phyloP scores from a whole-genome alignment of 2,329 filamentous ascomycete genomes.

The Botrytis aclada region DNA sequence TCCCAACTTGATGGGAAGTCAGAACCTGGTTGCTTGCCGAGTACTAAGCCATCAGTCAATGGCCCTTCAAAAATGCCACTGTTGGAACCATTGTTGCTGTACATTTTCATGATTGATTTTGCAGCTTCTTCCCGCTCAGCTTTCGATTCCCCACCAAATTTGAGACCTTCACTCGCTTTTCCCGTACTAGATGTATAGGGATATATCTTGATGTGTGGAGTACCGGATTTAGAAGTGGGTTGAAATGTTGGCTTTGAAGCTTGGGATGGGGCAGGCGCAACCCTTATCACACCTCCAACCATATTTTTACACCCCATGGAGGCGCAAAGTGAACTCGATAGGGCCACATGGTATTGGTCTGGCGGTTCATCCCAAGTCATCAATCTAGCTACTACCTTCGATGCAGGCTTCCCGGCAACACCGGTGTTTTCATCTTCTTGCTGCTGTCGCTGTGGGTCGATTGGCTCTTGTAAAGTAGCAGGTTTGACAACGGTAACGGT shows the following conservation, averaged over 20 bases:
- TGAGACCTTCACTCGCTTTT: conserved; percentile 64
- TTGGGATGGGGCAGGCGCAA: conserved; percentile 70
- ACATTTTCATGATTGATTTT: conserved; percentile 69
- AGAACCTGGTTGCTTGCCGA: conserved; percentile 57
- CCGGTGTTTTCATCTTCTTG: conserved; percentile 62
- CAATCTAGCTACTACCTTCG: conserved; percentile 73
- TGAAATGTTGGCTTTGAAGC: conserved; percentile 24
- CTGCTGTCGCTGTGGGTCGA: conserved; percentile 65
- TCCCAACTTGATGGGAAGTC: conserved; percentile 63
- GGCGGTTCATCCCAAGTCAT: conserved; percentile 82
- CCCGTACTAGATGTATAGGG: conserved; percentile 65
- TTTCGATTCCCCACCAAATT: conserved; percentile 84
- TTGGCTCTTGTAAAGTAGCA: conserved; percentile 66
- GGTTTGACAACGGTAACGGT: conserved; percentile 85
- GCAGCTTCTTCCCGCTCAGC: conserved; percentile 75
- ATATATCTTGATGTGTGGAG: conserved; percentile 67
- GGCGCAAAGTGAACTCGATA: conserved; percentile 75
- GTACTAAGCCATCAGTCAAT: conserved; percentile 81
- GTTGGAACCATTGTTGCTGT: conserved; percentile 51
- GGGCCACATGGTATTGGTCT: conserved; percentile 71
- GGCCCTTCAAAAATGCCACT: conserved; percentile 75
- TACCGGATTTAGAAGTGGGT: conserved; percentile 45
- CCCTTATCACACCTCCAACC: conserved; percentile 80
- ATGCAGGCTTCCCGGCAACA: conserved; percentile 54
- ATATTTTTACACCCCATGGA: conserved; percentile 69